These are phyloP conservation scores for Paradendryphiella salina DNA, from an alignment of 2,329 filamentous ascomycete species.

Conservation along the genomic window DNA sequence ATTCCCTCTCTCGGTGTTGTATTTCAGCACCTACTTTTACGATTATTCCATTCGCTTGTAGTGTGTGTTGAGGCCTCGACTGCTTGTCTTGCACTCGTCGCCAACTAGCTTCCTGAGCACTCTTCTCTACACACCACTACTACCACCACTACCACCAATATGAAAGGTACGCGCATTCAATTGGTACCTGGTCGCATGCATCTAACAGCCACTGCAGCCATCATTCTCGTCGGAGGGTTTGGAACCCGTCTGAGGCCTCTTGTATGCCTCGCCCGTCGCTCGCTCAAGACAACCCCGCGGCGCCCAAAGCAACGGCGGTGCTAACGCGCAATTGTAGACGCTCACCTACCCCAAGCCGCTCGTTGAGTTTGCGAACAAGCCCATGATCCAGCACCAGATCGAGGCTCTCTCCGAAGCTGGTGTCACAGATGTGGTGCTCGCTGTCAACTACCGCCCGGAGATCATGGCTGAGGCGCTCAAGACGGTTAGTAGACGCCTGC, in stretches of 20 bases:
- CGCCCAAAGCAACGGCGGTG: conserved; percentile 12
- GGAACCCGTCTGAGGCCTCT: conserved; percentile 96
- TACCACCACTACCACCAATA: conserved; percentile 36
- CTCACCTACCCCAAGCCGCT: conserved; percentile 96
- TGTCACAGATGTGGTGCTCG: conserved; percentile 95
- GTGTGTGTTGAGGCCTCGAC: conserved; percentile 20
- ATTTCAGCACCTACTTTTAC: background rate
- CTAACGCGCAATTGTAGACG: conserved; percentile 62
- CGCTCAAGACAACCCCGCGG: conserved; percentile 24
- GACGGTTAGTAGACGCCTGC: conserved; percentile 63
- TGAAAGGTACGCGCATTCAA: conserved; percentile 45
- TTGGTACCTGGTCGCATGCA: conserved; percentile 4
- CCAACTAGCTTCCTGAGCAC: conserved; percentile 15
- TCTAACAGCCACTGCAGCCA: conserved; percentile 60
- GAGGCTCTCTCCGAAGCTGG: conserved; percentile 90
- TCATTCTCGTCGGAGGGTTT: conserved; percentile 99
- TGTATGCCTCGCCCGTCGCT: conserved; percentile 56
- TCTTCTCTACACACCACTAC: conserved; percentile 8
- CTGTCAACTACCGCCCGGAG: conserved; percentile 98
- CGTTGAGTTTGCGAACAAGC: conserved; percentile 98
- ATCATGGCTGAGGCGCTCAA: conserved; percentile 93
- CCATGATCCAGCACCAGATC: conserved; percentile 98
- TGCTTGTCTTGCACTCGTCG: conserved; percentile 18
- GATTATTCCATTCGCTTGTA: conserved; percentile 12
- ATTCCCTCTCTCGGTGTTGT: too few species aligned